Evolutionary conservation across 2,329 filamentous ascomycete genomes (phyloP).

Genomic region (Westerdykella aurantiaca): DNA sequence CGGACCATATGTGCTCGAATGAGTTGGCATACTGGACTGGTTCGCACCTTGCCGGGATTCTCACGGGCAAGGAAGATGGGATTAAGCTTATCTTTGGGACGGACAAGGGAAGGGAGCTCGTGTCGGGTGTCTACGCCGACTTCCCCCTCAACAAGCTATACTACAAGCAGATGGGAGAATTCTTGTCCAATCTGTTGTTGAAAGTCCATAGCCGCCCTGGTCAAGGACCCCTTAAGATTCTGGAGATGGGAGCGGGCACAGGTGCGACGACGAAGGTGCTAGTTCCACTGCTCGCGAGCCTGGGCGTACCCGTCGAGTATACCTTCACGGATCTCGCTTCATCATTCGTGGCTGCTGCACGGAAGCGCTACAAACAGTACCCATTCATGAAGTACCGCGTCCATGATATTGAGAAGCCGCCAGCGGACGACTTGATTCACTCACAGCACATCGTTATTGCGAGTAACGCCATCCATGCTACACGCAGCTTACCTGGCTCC

Average conservation of each 20-base stretch:
- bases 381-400: constrained; percentile 28
- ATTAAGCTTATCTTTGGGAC: constrained; percentile 38
- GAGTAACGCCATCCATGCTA: constrained; percentile 34
- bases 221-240: constrained; percentile 17
- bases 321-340: constrained; percentile 38
- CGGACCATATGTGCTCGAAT: constrained; percentile 29
- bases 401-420: constrained; percentile 30
- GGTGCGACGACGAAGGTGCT: constrained; percentile 35
- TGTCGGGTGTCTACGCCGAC: constrained; percentile 35
- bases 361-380: constrained; percentile 25
- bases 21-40: constrained; percentile 33
- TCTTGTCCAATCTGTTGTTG: constrained; percentile 3
- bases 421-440: constrained; percentile 9
- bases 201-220: neutral
- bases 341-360: constrained; percentile 32
- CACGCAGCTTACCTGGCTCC: constrained; percentile 12
- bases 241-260: constrained; percentile 38
- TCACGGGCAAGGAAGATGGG: constrained; percentile 35
- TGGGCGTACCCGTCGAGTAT: constrained; percentile 33
- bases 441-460: constrained; percentile 24
- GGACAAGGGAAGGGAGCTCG: constrained; percentile 24
- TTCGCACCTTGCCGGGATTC: constrained; percentile 34
- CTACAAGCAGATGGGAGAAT: constrained; percentile 11
- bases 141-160: constrained; percentile 32
- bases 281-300: constrained; percentile 18